phyloP scores from a whole-genome alignment of 2,329 filamentous ascomycete species.

The Fusarium poae region DNA sequence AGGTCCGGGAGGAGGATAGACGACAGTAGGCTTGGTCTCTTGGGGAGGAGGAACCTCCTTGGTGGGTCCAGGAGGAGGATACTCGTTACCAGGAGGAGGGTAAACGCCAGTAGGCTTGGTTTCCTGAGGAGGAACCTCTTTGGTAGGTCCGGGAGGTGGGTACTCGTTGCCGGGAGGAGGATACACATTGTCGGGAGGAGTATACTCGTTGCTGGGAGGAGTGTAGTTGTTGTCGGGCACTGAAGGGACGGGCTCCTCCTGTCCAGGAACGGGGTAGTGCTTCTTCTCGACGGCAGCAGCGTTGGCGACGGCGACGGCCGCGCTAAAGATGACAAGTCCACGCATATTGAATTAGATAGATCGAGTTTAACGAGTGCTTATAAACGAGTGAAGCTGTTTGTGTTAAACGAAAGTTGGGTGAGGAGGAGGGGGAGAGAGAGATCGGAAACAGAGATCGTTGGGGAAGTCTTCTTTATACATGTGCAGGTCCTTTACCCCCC shows the following conservation, averaged over 20 bases:
- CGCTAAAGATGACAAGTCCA: slow-evolving; percentile 38
- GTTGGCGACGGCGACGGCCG: slow-evolving; percentile 41
- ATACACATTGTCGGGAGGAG: background rate
- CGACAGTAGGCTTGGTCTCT: background rate
- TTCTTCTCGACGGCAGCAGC: slow-evolving; percentile 38
- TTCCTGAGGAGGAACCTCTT: background rate
- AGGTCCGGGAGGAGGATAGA: background rate
- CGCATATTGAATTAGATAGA: slow-evolving; percentile 24
- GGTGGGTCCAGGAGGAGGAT: slow-evolving; percentile 18
- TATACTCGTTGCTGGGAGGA: background rate
- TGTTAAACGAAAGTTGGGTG: slow-evolving; percentile 40
- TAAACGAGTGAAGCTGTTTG: slow-evolving; percentile 28
- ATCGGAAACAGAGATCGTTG: slow-evolving; percentile 3
- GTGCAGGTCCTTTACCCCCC: background rate
- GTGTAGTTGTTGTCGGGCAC: slow-evolving; percentile 14
- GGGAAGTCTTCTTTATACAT: slow-evolving; percentile 39
- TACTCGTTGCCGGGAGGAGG: background rate
- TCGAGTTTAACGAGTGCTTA: slow-evolving; percentile 29
- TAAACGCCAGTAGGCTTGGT: slow-evolving; percentile 7
- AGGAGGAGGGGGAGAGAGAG: background rate
- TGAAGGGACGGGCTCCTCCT: slow-evolving; percentile 6
- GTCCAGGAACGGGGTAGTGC: slow-evolving; percentile 23
- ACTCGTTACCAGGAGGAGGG: slow-evolving; percentile 10
- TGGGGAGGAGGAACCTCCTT: background rate
- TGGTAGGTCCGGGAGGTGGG: background rate